These are phyloP conservation scores for Apostasia shenzhenica DNA, from an alignment of 106 monocot genomes.

Conservation along the genomic window DNA sequence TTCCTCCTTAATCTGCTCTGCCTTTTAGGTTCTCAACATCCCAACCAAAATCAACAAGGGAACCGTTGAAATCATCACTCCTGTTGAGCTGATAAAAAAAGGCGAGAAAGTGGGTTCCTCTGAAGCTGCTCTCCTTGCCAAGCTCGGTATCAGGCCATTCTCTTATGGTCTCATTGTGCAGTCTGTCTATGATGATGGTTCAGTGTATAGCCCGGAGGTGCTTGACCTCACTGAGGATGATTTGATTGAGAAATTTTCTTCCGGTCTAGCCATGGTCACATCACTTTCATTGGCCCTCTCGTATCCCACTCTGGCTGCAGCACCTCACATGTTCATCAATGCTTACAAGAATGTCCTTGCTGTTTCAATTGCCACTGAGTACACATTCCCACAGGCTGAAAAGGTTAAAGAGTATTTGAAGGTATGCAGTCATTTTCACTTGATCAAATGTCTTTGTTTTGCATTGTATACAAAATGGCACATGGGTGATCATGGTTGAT, in stretches of 20 bases:
- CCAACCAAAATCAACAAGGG: constrained; percentile 98
- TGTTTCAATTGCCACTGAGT: constrained; percentile 69
- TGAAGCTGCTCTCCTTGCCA: constrained; percentile 80
- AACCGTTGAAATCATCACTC: constrained; percentile 96
- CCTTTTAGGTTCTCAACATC: constrained; percentile 74
- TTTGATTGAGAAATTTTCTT: constrained; percentile 61
- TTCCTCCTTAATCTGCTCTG: background rate
- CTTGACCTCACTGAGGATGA: constrained; percentile 84
- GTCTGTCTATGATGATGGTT: constrained; percentile 68
- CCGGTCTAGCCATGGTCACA: constrained; percentile 68
- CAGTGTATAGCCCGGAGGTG: constrained; percentile 77
- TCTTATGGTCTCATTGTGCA: constrained; percentile 74
- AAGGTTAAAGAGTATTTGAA: constrained; percentile 79
- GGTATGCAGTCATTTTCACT: constrained; percentile 13
- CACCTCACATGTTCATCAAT: constrained; percentile 90
- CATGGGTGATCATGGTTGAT: too few species aligned
- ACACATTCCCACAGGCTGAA: constrained; percentile 78
- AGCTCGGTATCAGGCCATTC: constrained; percentile 92
- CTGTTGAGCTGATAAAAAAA: constrained; percentile 83
- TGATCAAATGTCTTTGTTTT: background rate
- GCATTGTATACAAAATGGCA: too few species aligned
- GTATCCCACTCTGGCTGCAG: constrained; percentile 64
- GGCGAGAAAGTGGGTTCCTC: constrained; percentile 95
- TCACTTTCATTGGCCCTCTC: constrained; percentile 60
- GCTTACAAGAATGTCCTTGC: constrained; percentile 84